Evolutionary conservation across 1,139 yeast species (phyloP).

Genomic region (Pichia sp.): DNA sequence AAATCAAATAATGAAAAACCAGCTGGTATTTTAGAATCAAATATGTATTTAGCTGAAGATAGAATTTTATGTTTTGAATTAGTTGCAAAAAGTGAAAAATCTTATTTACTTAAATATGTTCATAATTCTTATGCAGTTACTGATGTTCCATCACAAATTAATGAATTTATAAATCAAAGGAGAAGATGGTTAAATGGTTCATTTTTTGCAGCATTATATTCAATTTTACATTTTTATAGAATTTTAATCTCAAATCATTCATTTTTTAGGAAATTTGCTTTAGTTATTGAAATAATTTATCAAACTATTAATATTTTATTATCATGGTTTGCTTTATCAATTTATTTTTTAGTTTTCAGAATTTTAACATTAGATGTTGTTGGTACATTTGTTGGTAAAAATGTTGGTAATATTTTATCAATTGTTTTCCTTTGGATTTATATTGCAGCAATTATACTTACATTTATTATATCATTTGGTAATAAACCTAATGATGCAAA

Average conservation of each 20-base stretch:
- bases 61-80: constrained; percentile 77
- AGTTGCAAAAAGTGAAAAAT: constrained; percentile 58
- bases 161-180: constrained; percentile 71
- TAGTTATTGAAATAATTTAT: constrained; percentile 65
- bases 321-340: constrained; percentile 74
- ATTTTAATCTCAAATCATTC: constrained; percentile 66
- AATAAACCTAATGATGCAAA: constrained; percentile 92
- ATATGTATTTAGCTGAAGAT: constrained; percentile 82
- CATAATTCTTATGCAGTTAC: constrained; percentile 76
- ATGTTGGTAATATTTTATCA: constrained; percentile 61
- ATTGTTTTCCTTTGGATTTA: constrained; percentile 86
- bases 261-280: constrained; percentile 49
- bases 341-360: constrained; percentile 70
- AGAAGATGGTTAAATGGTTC: constrained; percentile 86
- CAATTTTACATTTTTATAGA: constrained; percentile 62
- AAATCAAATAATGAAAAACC: constrained; percentile 42
- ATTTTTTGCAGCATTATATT: constrained; percentile 74
- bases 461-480: constrained; percentile 88
- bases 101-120: constrained; percentile 65
- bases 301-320: constrained; percentile 60
- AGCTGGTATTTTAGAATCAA: constrained; percentile 69
- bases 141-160: constrained; percentile 70
- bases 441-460: constrained; percentile 75
- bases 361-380: constrained; percentile 48
- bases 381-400: constrained; percentile 38